Conservation (phyloP, 805 yeast species). For the Nakazawaea laoshanensis region DNA sequence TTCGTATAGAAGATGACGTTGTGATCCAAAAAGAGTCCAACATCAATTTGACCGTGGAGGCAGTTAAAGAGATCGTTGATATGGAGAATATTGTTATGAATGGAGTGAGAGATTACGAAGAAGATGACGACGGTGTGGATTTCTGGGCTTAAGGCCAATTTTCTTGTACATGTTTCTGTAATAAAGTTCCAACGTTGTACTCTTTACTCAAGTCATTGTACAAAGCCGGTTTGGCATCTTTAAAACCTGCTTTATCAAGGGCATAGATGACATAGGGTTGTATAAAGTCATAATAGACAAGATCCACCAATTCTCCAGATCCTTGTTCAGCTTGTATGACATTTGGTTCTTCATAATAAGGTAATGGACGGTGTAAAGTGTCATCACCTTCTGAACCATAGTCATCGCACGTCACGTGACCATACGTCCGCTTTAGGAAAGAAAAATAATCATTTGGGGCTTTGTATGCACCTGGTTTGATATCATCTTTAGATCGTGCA, state of each 20-base stretch:
- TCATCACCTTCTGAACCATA: constrained; percentile 86
- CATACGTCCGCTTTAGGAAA: constrained; percentile 31
- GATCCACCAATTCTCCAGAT: constrained; percentile 39
- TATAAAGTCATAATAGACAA: constrained; percentile 76
- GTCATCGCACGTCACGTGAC: constrained; percentile 81
- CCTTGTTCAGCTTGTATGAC: constrained; percentile 51
- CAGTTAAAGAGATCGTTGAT: constrained; percentile 80
- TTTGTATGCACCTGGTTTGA: too few species aligned
- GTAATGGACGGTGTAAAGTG: constrained; percentile 54
- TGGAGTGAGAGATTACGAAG: constrained; percentile 32
- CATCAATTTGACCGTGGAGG: constrained; percentile 64
- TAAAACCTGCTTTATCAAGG: constrained; percentile 16
- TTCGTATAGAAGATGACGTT: constrained; percentile 90
- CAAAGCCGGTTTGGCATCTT: constrained; percentile 6
- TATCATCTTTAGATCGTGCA: too few species aligned
- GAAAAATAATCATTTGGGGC: too few species aligned
- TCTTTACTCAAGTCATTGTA: constrained; percentile 28
- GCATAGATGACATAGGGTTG: constrained; percentile 41
- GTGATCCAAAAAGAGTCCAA: constrained; percentile 60
- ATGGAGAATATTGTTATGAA: constrained; percentile 58
- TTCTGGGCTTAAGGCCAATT: constrained; percentile 19
- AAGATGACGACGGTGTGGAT: constrained; percentile 5
- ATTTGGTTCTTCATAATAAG: constrained; percentile 62
- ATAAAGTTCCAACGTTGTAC: constrained; percentile 32
- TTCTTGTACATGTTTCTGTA: constrained; percentile 29